Base-by-base conservation (phyloP, 306 rosid species). In the Cucurbita moschata region DNA sequence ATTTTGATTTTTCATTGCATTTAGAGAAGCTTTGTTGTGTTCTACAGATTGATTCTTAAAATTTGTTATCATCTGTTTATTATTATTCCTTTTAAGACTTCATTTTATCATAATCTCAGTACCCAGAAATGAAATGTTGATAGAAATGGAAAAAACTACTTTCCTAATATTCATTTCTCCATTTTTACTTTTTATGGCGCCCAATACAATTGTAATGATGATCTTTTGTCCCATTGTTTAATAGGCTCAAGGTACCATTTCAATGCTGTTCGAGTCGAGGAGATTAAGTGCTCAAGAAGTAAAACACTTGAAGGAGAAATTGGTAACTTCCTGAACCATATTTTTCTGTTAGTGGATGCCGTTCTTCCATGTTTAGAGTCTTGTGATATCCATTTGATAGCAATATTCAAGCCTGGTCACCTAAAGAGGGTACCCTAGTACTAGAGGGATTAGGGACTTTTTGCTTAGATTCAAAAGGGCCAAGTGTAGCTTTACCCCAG, bases 171-270 rank as follows among this genome's bases (percentile, higher is more conserved):
- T 47, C 56, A 1, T 15, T 69, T 68, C 8, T 47, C 12, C 59
- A 69, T 49, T 47, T 50, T 44, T 66, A 44, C 44, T 26, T 49
- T 66, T 69, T 26, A 69, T 26, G 7, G 44, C 26, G 10, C 0
- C 38, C 39, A 68, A 46, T 11, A 46, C 39, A 12, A 13, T 30
- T 69, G 58, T 49, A 26, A 67, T 7, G 23, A 49, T 49, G 23
- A 1, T 50, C 16, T 47, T 69, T 49, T 69, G 38, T 14, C 8
- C 8, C 56, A 30, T 69, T 44, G 12, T 5, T 82, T 82, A 79
- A 77, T 85, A 91, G 97, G 88, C 97, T 65, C 88, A 83, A 76
- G 73, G 26, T 40, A 87, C 86, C 72, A 84, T 91, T 79, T 89
- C 83, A 18, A 83, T 81, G 82, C 83, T 91, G 78, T 83, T 85